Evolutionary conservation across 2,329 filamentous ascomycete genomes (phyloP).

Genomic region (Phialophora verrucosa): DNA sequence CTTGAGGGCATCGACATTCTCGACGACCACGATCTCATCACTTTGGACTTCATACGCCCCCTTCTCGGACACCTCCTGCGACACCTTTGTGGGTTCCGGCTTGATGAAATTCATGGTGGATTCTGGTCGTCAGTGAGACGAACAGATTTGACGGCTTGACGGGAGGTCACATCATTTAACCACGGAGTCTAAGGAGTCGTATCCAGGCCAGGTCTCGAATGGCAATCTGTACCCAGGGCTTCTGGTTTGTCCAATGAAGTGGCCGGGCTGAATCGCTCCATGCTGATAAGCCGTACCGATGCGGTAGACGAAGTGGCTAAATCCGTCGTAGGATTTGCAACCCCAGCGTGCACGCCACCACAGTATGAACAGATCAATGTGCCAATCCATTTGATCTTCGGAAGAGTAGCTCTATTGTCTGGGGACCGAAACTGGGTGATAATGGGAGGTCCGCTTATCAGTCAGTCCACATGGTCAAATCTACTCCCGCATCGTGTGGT

Average conservation of each 20-base stretch:
- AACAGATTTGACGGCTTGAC: not conserved
- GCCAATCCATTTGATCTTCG: too few relatives aligned
- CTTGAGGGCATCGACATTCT: slow-evolving; percentile 7
- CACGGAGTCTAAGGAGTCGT: not conserved
- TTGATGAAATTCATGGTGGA: not conserved
- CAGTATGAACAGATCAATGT: too few relatives aligned
- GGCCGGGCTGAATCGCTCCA: not conserved
- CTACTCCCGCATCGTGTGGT: not conserved
- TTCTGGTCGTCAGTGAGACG: not conserved
- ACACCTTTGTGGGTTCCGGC: not conserved
- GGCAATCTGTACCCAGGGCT: not conserved
- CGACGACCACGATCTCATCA: not conserved
- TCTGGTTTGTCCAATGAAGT: not conserved
- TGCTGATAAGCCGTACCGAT: not conserved
- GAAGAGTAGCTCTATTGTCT: too few relatives aligned
- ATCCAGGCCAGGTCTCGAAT: not conserved
- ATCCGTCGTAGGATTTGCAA: not conserved
- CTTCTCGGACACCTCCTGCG: not conserved
- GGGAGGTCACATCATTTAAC: not conserved
- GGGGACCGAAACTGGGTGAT: not conserved
- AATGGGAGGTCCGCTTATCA: not conserved
- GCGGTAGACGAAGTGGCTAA: not conserved
- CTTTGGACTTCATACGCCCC: not conserved
- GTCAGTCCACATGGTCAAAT: not conserved
- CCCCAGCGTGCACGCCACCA: not conserved